These are phyloP conservation scores for Cladosporium austrohemisphaericum DNA, from an alignment of 2,329 filamentous ascomycete genomes.

Conservation along the genomic window DNA sequence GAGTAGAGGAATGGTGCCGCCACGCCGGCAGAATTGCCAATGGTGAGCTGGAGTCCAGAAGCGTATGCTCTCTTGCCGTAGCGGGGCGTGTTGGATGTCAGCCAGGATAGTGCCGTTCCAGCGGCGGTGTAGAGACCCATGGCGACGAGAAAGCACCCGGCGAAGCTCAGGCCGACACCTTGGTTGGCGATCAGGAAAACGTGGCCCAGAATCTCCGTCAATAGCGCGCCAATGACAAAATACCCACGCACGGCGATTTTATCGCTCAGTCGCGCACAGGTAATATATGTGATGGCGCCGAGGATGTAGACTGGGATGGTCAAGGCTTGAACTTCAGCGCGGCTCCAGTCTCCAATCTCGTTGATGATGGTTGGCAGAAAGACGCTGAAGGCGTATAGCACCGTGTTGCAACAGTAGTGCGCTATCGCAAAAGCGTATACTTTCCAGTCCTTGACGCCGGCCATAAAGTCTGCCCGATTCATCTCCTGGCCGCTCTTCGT, in stretches of 20 bases:
- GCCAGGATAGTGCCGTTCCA: conserved; percentile 54
- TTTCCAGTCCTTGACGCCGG: conserved; percentile 70
- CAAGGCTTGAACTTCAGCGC: conserved; percentile 52
- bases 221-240: conserved; percentile 59
- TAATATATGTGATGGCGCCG: conserved; percentile 55
- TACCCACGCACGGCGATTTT: conserved; percentile 61
- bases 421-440: conserved; percentile 65
- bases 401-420: conserved; percentile 70
- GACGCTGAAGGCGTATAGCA: conserved; percentile 71
- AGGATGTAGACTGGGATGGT: conserved; percentile 37
- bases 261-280: conserved; percentile 64
- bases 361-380: conserved; percentile 77
- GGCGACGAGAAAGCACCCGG: conserved; percentile 32
- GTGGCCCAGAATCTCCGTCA: conserved; percentile 46
- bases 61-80: conserved; percentile 74
- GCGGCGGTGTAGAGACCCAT: conserved; percentile 51
- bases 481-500: conserved; percentile 46
- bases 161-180: conserved; percentile 63
- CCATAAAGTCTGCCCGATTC: conserved; percentile 60
- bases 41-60: conserved; percentile 65
- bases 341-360: conserved; percentile 59
- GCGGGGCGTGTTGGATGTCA: conserved; percentile 37
- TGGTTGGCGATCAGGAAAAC: conserved; percentile 61
- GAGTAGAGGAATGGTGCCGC: conserved; percentile 43
- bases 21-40: conserved; percentile 68